These are phyloP conservation scores for Phytophthora sansomeana DNA, from an alignment of 352 stramenopile species.

Conservation along the genomic window DNA sequence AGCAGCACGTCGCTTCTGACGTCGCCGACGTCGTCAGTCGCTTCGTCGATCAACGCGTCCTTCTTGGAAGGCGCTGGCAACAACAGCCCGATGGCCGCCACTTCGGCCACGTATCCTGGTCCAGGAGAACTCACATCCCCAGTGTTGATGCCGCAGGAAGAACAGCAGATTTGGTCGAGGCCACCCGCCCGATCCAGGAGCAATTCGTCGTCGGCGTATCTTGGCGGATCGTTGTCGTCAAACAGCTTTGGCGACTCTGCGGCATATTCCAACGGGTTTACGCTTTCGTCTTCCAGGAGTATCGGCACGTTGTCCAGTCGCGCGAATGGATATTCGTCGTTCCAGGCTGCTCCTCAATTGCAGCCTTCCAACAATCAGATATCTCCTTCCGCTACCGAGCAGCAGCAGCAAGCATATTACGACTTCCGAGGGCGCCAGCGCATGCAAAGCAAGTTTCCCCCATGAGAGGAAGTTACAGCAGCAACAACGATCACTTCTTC, in stretches of 20 bases:
- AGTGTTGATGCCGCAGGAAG: slow-evolving; percentile 42
- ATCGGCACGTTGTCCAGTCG: slow-evolving; percentile 31
- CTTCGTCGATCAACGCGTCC: slow-evolving; percentile 65
- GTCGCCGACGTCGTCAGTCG: slow-evolving; percentile 74
- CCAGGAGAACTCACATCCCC: slow-evolving; percentile 32
- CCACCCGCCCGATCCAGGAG: slow-evolving; percentile 40
- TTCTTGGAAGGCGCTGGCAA: slow-evolving; percentile 52
- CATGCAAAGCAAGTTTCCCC: slow-evolving; percentile 28
- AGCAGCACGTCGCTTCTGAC: slow-evolving; percentile 66
- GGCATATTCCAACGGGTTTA: slow-evolving; percentile 34
- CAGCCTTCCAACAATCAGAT: slow-evolving; percentile 39
- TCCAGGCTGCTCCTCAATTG: slow-evolving; percentile 32
- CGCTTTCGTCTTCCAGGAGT: slow-evolving; percentile 22
- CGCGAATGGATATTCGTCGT: slow-evolving; percentile 35
- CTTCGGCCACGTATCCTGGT: slow-evolving; percentile 36
- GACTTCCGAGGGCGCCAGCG: slow-evolving; percentile 33
- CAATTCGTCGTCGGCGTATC: slow-evolving; percentile 55
- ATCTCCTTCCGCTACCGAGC: slow-evolving; percentile 21
- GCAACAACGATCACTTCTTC: slow-evolving; percentile 32
- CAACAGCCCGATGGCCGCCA: slow-evolving; percentile 37
- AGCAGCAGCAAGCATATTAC: slow-evolving; percentile 40
- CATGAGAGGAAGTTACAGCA: slow-evolving; percentile 36
- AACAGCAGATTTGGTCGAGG: slow-evolving; percentile 44
- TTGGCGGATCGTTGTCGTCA: slow-evolving; percentile 36
- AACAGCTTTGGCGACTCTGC: slow-evolving; percentile 35